Base-by-base conservation (phyloP, 2,329 filamentous ascomycete species). In the Plenodomus biglobosus region DNA sequence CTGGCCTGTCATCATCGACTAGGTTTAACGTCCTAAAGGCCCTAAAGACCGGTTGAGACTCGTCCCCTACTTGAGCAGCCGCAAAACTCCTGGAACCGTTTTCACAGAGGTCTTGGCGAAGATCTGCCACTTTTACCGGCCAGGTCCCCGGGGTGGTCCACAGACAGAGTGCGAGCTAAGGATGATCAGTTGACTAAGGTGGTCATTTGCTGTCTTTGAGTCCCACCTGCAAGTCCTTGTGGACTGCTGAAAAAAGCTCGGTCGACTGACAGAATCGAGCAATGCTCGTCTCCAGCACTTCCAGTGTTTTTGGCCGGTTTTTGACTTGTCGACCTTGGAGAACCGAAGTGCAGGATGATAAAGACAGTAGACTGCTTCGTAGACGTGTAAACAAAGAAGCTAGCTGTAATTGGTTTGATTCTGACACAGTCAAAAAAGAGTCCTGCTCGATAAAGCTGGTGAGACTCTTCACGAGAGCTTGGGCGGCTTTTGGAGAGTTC, bases 221-320 rank as follows among this genome's bases (percentile, higher is more conserved):
- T 44, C 62, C 27, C 61, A 72, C 70, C 59, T 70, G 65, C 38
- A 73, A 40, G 38, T 72, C 66, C 47, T 55, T 61, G 1, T 61
- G 46, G 15, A 73, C 40, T 2, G 32, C 40, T 3, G 40, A 52
- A 15, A 69, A 55, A 8, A 42, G 42, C 18, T 54, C 46, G 1
- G 34, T 21, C 19, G 68, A 52, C 10, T 59, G 55, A 38, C 65
- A 70, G 1, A 62, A 44, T 18, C 42, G 41, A 21, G 46, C 13
- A 18, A 68, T 48, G 8, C n/a, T 46, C 10, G 57, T 46, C 32
- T 63, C 54, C 16, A 69, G 13, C 18, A 40, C 40, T 13, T 60
- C 53, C 21, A 40, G 42, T 8, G 64, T 34, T 24, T 56, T 36
- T 7, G 35, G 27, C 32, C 37, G 48, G 27, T 49, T 35, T 11